Evolutionary conservation across 306 rosid genomes (phyloP).

Genomic region (Vigna reflexopilosa): DNA sequence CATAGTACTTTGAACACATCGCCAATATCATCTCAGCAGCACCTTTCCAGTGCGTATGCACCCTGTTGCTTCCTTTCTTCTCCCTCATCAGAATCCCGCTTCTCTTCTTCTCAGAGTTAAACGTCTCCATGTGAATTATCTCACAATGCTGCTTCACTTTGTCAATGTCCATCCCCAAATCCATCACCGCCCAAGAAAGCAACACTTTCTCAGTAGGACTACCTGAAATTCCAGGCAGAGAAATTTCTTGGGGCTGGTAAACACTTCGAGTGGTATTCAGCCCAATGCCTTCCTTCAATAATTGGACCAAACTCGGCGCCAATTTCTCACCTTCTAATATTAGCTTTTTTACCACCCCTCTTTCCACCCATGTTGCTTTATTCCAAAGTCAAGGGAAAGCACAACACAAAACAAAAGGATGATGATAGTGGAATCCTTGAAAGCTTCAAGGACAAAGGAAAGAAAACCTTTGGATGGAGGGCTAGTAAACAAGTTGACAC

Average conservation of each 20-base stretch:
- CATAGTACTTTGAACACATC: constrained; percentile 6
- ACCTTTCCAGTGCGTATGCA: constrained; percentile 22
- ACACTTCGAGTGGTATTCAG: constrained; percentile 19
- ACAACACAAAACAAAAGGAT: background rate
- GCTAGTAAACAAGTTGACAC: background rate
- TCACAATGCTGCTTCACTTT: constrained; percentile 8
- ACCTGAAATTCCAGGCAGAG: background rate
- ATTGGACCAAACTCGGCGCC: background rate
- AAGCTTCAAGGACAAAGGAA: constrained; percentile 2
- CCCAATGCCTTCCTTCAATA: constrained; percentile 2
- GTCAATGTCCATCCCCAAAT: background rate
- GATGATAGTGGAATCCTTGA: background rate
- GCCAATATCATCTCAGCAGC: constrained; percentile 18
- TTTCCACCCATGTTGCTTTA: constrained; percentile 8
- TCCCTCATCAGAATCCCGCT: constrained; percentile 16
- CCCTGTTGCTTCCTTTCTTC: background rate
- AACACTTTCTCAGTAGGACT: constrained; percentile 20
- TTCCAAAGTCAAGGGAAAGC: background rate
- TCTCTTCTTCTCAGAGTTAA: constrained; percentile 9
- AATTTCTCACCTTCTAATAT: background rate
- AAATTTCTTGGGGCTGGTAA: background rate
- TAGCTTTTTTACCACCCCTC: background rate
- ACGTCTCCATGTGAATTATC: constrained; percentile 5
- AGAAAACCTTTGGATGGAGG: background rate
- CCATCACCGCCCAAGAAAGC: constrained; percentile 11